Percentiles rank a stretch among this genome's conserved stretches.
These are phyloP conservation scores for Pachysandra terminalis DNA, from an alignment of 164 flowering plant genomes.

Conservation along the genomic window DNA sequence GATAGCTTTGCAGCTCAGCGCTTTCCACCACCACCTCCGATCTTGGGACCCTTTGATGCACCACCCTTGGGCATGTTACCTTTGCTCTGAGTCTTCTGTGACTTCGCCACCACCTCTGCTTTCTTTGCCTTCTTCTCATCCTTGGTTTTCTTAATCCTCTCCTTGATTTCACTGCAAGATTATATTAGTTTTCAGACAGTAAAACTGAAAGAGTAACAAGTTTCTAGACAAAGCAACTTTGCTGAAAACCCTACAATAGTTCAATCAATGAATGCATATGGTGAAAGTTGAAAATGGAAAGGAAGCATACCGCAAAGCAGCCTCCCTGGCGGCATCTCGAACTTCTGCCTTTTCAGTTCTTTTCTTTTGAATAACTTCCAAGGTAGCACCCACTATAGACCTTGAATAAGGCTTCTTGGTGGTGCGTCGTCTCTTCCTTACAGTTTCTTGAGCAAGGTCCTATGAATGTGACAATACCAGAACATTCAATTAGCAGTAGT, in stretches of 20 bases:
- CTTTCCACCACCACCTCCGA: conserved; percentile 59
- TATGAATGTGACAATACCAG: not conserved
- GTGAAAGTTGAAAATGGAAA: not conserved
- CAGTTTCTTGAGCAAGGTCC: conserved; percentile 45
- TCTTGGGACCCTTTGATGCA: conserved; percentile 37
- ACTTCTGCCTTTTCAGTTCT: conserved; percentile 50
- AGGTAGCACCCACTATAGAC: conserved; percentile 49
- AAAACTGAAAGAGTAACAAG: not conserved
- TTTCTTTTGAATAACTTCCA: conserved; percentile 49
- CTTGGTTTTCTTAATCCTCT: conserved; percentile 50
- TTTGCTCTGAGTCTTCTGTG: conserved; percentile 32
- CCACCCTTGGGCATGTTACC: conserved; percentile 34
- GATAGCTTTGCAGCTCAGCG: conserved; percentile 19
- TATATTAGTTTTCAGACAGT: not conserved
- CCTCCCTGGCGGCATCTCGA: conserved; percentile 49
- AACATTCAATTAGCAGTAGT: too few species aligned
- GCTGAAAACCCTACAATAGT: not conserved
- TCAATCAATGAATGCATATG: not conserved
- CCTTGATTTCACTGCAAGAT: conserved; percentile 43
- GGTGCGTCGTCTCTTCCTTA: conserved; percentile 47
- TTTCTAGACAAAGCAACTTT: not conserved
- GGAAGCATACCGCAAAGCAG: conserved; percentile 41
- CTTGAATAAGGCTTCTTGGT: conserved; percentile 48
- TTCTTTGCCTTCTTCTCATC: conserved; percentile 54
- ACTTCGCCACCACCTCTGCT: conserved; percentile 39